A percentile compares a stretch with the other conserved stretches of the same genome.
These are phyloP conservation scores for Phialophora expanda DNA, from an alignment of 2,329 filamentous ascomycete genomes.

Conservation along the genomic window DNA sequence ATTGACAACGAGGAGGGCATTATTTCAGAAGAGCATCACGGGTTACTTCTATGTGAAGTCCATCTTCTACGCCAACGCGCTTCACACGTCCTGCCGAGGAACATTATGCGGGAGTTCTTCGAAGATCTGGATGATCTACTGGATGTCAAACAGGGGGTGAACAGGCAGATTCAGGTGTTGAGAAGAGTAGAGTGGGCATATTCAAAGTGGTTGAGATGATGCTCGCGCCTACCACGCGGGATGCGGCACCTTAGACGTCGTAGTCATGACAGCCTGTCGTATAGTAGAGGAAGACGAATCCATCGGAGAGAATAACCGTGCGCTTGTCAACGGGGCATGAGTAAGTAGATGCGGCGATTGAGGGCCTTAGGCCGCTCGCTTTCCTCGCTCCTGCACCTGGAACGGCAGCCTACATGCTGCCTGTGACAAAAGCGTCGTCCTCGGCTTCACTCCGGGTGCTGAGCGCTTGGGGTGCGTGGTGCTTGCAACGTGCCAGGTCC, in stretches of 20 bases:
- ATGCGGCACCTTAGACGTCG: not conserved
- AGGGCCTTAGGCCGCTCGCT: not conserved
- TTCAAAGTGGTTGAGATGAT: slow-evolving; percentile 68
- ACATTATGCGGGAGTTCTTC: slow-evolving; percentile 81
- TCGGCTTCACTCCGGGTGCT: not conserved
- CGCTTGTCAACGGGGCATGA: not conserved
- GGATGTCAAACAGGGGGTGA: slow-evolving; percentile 76
- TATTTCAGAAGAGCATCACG: slow-evolving; percentile 89
- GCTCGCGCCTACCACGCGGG: not conserved
- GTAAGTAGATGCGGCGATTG: not conserved
- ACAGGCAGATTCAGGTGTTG: slow-evolving; percentile 77
- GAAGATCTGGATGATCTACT: slow-evolving; percentile 87
- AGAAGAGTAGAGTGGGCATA: slow-evolving; percentile 91
- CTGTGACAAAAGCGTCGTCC: not conserved
- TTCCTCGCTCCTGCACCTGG: not conserved
- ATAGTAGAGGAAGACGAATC: not conserved
- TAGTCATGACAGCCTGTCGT: not conserved
- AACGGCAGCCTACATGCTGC: not conserved
- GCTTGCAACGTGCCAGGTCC: slow-evolving; percentile 10
- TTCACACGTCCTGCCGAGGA: slow-evolving; percentile 69
- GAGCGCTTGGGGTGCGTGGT: too few relatives aligned
- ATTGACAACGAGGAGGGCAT: slow-evolving; percentile 72
- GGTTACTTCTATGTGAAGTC: slow-evolving; percentile 85
- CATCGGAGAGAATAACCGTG: not conserved
- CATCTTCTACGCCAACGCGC: slow-evolving; percentile 78